A percentile compares a stretch with the other conserved stretches of the same genome.
Conservation (phyloP, 768 basidiomycete genomes). For the Coprinellus micaceus region DNA sequence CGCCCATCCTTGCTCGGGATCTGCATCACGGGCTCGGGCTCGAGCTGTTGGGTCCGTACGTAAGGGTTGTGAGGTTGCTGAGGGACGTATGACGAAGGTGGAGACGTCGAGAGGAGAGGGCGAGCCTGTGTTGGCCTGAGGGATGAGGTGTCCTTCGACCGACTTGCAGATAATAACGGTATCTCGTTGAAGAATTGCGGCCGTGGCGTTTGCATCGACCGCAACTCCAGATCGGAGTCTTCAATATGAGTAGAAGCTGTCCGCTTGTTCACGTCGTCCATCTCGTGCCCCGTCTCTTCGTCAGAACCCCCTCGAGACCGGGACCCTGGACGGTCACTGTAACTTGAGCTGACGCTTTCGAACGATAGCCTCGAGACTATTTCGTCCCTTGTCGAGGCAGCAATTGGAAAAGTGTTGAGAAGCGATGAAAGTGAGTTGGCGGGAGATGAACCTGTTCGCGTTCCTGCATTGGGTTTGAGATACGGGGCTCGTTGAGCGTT, state of each 20-base stretch:
- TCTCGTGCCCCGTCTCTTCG: conserved; percentile 41
- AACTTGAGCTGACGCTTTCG: conserved; percentile 45
- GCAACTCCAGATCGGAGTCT: neutral
- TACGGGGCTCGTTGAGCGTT: neutral
- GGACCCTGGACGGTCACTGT: conserved; percentile 25
- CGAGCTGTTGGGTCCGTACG: conserved; percentile 48
- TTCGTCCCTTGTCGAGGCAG: conserved; percentile 51
- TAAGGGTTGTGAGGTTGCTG: conserved; percentile 29
- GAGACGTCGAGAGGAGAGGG: conserved; percentile 27
- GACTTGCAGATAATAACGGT: neutral
- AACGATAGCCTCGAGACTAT: conserved; percentile 54
- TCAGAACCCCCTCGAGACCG: conserved; percentile 28
- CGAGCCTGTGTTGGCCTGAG: conserved; percentile 17
- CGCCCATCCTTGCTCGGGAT: conserved; percentile 28
- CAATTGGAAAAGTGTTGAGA: conserved; percentile 45
- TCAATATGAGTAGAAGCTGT: neutral
- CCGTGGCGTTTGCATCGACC: conserved; percentile 14
- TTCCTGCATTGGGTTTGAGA: conserved; percentile 16
- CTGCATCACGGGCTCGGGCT: conserved; percentile 53
- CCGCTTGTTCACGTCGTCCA: conserved; percentile 34
- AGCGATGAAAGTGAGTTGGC: conserved; percentile 40
- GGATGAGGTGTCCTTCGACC: conserved; percentile 12
- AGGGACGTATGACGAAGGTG: conserved; percentile 33
- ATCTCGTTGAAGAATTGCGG: conserved; percentile 3
- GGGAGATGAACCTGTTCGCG: conserved; percentile 28